Conservation (phyloP, 2,329 filamentous ascomycete genomes). For the Chrysoporthe deuterocubensis region DNA sequence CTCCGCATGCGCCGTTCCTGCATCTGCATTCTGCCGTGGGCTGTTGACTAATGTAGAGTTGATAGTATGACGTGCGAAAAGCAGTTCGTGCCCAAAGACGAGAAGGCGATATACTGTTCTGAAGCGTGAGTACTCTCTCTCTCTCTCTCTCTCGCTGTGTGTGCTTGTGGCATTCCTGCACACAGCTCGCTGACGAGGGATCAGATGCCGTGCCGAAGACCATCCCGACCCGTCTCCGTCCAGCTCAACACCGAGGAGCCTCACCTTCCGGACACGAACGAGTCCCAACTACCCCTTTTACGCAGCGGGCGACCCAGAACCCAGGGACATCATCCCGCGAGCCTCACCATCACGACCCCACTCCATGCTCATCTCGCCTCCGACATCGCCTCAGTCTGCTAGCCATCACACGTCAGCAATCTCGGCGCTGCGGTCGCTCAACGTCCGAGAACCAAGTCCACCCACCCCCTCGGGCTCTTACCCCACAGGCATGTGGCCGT, state of each 20-base stretch:
- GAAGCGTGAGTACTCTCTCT: slow-evolving; percentile 54
- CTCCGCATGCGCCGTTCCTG: slow-evolving; percentile 38
- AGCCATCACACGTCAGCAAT: slow-evolving; percentile 55
- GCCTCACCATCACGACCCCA: slow-evolving; percentile 65
- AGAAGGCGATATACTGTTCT: slow-evolving; percentile 65
- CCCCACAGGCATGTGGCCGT: slow-evolving; percentile 56
- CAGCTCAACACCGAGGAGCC: slow-evolving; percentile 31
- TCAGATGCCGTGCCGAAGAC: slow-evolving; percentile 59
- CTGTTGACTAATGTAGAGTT: slow-evolving; percentile 35
- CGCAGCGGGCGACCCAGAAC: slow-evolving; percentile 52
- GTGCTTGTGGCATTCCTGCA: slow-evolving; percentile 17
- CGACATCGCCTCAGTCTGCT: slow-evolving; percentile 51
- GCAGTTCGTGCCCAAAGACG: slow-evolving; percentile 64
- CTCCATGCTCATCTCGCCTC: slow-evolving; percentile 59
- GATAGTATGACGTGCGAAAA: slow-evolving; percentile 69
- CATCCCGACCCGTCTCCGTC: slow-evolving; percentile 44
- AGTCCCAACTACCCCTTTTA: slow-evolving; percentile 49
- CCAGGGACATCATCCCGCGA: slow-evolving; percentile 65
- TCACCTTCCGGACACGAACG: slow-evolving; percentile 15
- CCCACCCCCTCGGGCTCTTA: slow-evolving; percentile 53
- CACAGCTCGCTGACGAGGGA: slow-evolving; percentile 30
- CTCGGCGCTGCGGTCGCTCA: slow-evolving; percentile 59
- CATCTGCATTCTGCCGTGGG: slow-evolving; percentile 31
- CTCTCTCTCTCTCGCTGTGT: not conserved
- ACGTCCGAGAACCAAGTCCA: slow-evolving; percentile 58